Conservation (phyloP, 495 filamentous ascomycete genomes). For the Physcia stellaris region DNA sequence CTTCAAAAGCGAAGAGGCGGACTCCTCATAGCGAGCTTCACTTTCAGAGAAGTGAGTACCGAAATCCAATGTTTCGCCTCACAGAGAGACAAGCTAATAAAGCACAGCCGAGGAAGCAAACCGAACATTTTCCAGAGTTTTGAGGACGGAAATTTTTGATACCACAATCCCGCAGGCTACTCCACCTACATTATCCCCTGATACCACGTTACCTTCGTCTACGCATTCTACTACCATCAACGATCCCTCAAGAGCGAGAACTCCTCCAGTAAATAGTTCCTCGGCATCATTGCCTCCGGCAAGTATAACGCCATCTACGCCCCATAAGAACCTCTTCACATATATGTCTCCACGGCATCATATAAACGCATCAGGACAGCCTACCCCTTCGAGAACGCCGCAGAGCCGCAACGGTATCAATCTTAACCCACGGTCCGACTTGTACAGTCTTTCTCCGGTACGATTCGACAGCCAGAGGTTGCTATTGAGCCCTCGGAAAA, state of each 20-base stretch:
- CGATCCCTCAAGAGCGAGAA: constrained; percentile 63
- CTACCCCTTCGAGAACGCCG: constrained; percentile 78
- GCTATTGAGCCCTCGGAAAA: constrained; percentile 75
- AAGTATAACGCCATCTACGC: constrained; percentile 76
- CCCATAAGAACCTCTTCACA: constrained; percentile 92
- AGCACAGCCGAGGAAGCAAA: constrained; percentile 85
- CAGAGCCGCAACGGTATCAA: constrained; percentile 74
- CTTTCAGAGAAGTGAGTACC: constrained; percentile 72
- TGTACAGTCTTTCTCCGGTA: constrained; percentile 88
- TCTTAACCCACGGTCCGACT: constrained; percentile 72
- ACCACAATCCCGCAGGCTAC: constrained; percentile 72
- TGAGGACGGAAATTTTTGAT: constrained; percentile 85
- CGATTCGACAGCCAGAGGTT: constrained; percentile 81
- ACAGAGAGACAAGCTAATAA: constrained; percentile 25
- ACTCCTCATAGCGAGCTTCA: constrained; percentile 81
- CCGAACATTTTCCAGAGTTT: constrained; percentile 72
- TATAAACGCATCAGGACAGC: constrained; percentile 50
- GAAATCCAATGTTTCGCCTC: not conserved
- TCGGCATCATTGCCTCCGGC: constrained; percentile 48
- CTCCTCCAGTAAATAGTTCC: constrained; percentile 55
- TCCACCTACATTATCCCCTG: constrained; percentile 49
- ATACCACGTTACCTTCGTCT: constrained; percentile 37
- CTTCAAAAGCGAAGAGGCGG: constrained; percentile 70
- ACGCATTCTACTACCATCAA: constrained; percentile 44
- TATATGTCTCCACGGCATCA: constrained; percentile 72